Evolutionary conservation across 306 rosid species (phyloP).

Genomic region (Vigna mungo): DNA sequence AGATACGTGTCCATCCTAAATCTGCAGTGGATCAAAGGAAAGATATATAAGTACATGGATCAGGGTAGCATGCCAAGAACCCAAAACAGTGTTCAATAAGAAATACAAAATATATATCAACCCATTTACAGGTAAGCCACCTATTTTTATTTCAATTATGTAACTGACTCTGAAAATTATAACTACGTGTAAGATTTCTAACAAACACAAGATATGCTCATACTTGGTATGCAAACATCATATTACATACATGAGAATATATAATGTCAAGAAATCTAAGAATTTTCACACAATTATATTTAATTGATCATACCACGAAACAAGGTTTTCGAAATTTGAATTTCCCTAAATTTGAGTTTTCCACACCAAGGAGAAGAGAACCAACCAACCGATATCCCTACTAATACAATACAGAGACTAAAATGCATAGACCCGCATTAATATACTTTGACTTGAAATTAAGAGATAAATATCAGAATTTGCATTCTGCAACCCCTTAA

Average conservation of each 20-base stretch:
- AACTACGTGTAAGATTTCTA: neutral
- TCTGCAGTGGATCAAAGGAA: slow-evolving; percentile 46
- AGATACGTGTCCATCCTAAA: slow-evolving; percentile 43
- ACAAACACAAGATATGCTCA: neutral
- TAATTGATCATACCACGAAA: neutral
- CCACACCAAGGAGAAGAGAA: neutral
- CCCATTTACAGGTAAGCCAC: slow-evolving; percentile 19
- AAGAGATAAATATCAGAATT: no score
- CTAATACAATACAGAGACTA: neutral
- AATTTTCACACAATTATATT: neutral
- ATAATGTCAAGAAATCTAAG: neutral
- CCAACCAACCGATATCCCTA: neutral
- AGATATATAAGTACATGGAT: neutral
- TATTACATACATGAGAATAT: neutral
- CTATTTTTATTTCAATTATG: neutral
- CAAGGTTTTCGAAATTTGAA: neutral
- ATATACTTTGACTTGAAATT: neutral
- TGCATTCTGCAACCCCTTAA: neutral
- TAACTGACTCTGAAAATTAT: neutral
- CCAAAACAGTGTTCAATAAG: slow-evolving; percentile 21
- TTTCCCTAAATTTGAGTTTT: neutral
- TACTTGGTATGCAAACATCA: neutral
- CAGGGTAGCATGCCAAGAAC: slow-evolving; percentile 36
- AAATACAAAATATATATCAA: neutral
- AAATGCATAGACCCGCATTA: neutral